Percentiles rank a stretch among this genome's conserved stretches.
phyloP scores from a whole-genome alignment of 106 monocot genomes.

The Allium sativum region DNA sequence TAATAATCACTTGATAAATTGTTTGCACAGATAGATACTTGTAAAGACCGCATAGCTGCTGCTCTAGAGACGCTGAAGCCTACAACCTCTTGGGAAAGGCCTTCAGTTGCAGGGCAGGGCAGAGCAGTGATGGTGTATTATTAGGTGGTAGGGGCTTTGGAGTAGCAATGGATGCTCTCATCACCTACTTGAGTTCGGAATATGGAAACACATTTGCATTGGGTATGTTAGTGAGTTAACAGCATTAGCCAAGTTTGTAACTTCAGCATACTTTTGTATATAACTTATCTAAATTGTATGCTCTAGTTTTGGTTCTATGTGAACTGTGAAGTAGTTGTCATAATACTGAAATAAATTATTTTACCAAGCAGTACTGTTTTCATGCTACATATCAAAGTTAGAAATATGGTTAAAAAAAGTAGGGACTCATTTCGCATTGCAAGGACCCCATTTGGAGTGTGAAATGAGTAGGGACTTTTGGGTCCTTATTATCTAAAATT shows the following conservation, averaged over 20 bases:
- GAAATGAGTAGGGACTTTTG: too few species aligned
- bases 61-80: conserved; percentile 89
- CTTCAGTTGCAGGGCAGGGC: conserved; percentile 60
- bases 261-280: background rate
- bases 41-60: conserved; percentile 88
- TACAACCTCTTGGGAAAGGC: conserved; percentile 88
- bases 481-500: too few species aligned
- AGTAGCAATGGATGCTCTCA: conserved; percentile 70
- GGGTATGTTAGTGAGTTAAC: conserved; percentile 48
- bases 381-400: too few species aligned
- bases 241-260: conserved; percentile 8
- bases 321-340: too few species aligned
- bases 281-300: background rate
- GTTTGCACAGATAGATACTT: conserved; percentile 67
- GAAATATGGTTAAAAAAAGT: too few species aligned
- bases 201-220: conserved; percentile 93
- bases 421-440: too few species aligned
- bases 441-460: too few species aligned
- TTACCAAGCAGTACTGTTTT: too few species aligned
- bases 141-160: conserved; percentile 93
- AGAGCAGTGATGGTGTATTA: conserved; percentile 65
- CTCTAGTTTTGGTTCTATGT: too few species aligned
- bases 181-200: conserved; percentile 84
- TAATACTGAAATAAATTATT: too few species aligned
- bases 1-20: background rate